These are phyloP conservation scores for Monosporascus sp. DNA, from an alignment of 2,329 filamentous ascomycete genomes.

Conservation along the genomic window DNA sequence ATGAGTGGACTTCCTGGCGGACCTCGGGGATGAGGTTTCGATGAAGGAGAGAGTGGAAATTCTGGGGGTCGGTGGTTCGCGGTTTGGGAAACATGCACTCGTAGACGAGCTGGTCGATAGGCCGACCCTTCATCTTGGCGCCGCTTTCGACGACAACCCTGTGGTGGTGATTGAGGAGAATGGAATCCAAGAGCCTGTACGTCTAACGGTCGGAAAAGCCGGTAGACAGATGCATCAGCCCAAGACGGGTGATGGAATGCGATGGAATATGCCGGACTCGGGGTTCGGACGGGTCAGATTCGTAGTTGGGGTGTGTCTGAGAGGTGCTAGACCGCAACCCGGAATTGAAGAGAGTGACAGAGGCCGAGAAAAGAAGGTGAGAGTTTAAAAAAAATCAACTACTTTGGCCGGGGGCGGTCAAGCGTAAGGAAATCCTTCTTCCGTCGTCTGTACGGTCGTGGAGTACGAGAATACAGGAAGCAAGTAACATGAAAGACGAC, in stretches of 20 bases:
- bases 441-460: neutral
- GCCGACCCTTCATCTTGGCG: conserved; percentile 63
- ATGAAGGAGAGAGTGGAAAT: conserved; percentile 65
- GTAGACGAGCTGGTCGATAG: conserved; percentile 69
- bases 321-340: neutral
- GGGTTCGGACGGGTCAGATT: neutral
- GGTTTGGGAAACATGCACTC: conserved; percentile 67
- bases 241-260: neutral
- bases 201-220: neutral
- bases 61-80: conserved; percentile 62
- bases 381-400: neutral
- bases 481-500: no score
- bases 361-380: neutral
- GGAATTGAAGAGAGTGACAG: neutral
- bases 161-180: conserved; percentile 2
- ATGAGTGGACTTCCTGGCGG: conserved; percentile 71
- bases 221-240: neutral
- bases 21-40: conserved; percentile 72
- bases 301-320: neutral
- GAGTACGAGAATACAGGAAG: no score
- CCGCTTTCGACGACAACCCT: neutral
- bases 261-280: neutral
- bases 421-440: neutral
- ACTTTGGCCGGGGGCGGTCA: neutral
- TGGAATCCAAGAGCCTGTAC: neutral